Evolutionary conservation across 164 flowering plant species (phyloP).

Genomic region (Stephania yunnanensis): DNA sequence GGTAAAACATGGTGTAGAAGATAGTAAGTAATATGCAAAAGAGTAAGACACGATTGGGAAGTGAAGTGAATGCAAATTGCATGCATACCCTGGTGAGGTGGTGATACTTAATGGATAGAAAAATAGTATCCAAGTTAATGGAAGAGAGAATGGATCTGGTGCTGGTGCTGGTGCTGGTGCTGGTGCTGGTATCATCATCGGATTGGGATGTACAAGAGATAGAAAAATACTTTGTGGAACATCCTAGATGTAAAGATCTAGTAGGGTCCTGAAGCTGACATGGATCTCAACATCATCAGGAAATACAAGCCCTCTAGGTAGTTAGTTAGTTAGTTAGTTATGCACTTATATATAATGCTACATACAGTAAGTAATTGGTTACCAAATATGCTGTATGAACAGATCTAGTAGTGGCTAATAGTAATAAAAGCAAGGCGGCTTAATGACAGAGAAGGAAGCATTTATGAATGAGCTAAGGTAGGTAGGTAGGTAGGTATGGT

Average conservation of each 20-base stretch:
- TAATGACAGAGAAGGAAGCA: too few relatives aligned
- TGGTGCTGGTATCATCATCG: slow-evolving; percentile 14
- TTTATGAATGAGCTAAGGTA: too few relatives aligned
- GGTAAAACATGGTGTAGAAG: not conserved
- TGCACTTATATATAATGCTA: not conserved
- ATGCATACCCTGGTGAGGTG: slow-evolving; percentile 22
- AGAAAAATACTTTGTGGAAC: slow-evolving; percentile 21
- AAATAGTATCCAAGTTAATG: slow-evolving; percentile 22
- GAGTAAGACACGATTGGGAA: not conserved
- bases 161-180: too few relatives aligned
- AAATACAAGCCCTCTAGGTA: slow-evolving; percentile 26
- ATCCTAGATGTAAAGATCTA: slow-evolving; percentile 22
- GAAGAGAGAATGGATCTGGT: slow-evolving; percentile 17
- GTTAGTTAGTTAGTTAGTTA: slow-evolving; percentile 1
- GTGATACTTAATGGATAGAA: slow-evolving; percentile 22
- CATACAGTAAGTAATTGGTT: not conserved
- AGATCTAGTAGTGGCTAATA: too few relatives aligned
- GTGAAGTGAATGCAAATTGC: not conserved
- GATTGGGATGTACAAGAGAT: slow-evolving; percentile 18
- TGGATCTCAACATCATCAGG: slow-evolving; percentile 24
- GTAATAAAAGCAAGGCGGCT: too few relatives aligned
- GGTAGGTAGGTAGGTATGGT: too few relatives aligned
- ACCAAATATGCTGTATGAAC: not conserved
- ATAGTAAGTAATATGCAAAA: not conserved
- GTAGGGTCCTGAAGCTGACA: slow-evolving; percentile 21